Base-by-base conservation (phyloP, 257 asterid species). In the Solanum stenotomum region DNA sequence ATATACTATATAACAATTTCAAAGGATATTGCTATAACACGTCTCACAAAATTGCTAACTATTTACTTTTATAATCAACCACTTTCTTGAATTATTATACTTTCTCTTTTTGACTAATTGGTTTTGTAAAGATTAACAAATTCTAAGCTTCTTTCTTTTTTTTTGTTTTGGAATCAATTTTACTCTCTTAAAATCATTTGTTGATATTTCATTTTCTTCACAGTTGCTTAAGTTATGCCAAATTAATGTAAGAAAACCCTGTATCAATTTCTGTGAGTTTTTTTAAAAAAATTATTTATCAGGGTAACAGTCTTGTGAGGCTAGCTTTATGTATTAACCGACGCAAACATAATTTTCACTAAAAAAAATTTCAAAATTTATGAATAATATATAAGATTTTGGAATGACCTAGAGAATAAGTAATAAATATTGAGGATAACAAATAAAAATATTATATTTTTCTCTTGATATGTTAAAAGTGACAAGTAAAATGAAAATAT, bases 41-140 rank as follows among this genome's bases (percentile, higher is more conserved):
- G 68, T 16, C 11, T 29, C 85, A 46, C 42, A 46, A 46, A 81
- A 29, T 15, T 46, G 40, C 85, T 16, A 27, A 0, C 9, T 79
- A 44, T 27, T 44, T 79, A 22, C 35, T 44, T 46, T 81, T 46
- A 23, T 63, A 63, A 63, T n/a, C 33, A 25, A 44, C 29, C 40
- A 79, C 67, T 29, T 81, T 81, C 67, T 81, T 25, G 40, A 44
- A 44, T 77, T n/a, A 63, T n/a, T n/a, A 76, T 22, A 10, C 35
- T 81, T 15, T 79, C 27, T 46, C 85, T 44, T 79, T 79, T 79
- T 79, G 40, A 79, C 85, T 22, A 44, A 78, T 42, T 78, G 15
- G 67, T 79, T 79, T 79, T 42, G 67, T 46, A 44, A 29, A 79
- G 59, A 27, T 79, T 1, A 42, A 79, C 3, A 40, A 65, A 65